Percentiles rank a stretch among this genome's conserved stretches.
Evolutionary conservation across 768 basidiomycete species (phyloP).

Genomic region (Wakefieldia striispora): DNA sequence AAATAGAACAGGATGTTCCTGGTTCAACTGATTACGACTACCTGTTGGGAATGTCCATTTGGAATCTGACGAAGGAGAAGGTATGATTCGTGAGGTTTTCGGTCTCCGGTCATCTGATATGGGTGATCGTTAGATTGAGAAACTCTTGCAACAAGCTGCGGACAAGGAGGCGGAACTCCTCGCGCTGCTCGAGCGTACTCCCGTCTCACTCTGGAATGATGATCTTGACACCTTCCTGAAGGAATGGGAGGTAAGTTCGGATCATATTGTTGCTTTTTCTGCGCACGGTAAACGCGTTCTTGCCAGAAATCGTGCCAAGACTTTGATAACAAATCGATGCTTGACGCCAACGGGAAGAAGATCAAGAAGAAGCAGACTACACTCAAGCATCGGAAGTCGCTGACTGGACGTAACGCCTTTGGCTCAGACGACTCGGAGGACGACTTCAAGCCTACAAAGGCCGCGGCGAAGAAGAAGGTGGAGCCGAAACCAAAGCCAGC

Average conservation of each 20-base stretch:
- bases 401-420: constrained; percentile 39
- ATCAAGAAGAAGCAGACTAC: constrained; percentile 58
- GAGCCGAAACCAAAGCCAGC: constrained; percentile 26
- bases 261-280: background rate
- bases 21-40: constrained; percentile 81
- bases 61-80: constrained; percentile 92
- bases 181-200: constrained; percentile 69
- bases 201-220: constrained; percentile 83
- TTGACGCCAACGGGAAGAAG: constrained; percentile 50
- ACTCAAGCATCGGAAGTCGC: constrained; percentile 52
- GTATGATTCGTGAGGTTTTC: constrained; percentile 35
- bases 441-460: constrained; percentile 54
- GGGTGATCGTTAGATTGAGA: constrained; percentile 63
- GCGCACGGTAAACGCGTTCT: constrained; percentile 2
- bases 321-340: constrained; percentile 43
- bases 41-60: constrained; percentile 92
- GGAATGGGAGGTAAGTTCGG: constrained; percentile 77
- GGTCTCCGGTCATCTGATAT: constrained; percentile 5
- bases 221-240: constrained; percentile 83
- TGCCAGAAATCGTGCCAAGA: constrained; percentile 39
- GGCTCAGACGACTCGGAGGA: constrained; percentile 46
- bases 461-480: constrained; percentile 39
- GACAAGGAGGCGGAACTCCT: constrained; percentile 84
- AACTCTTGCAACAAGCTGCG: constrained; percentile 71
- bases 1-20: constrained; percentile 39